These are phyloP conservation scores for Fusarium paranaense DNA, from an alignment of 2,329 filamentous ascomycete species.

Conservation along the genomic window DNA sequence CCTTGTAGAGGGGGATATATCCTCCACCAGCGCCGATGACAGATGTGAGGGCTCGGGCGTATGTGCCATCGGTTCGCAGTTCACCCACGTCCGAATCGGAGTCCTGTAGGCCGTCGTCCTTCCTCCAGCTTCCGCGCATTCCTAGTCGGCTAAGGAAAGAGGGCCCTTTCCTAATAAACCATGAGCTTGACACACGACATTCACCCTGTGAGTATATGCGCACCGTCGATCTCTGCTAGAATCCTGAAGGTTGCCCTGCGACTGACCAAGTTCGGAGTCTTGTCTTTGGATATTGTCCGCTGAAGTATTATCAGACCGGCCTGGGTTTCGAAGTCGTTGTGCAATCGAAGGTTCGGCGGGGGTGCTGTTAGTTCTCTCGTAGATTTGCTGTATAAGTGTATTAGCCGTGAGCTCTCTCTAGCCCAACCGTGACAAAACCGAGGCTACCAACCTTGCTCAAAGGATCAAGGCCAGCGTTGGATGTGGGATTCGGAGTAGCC, in stretches of 20 bases:
- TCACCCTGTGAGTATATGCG: constrained; percentile 49
- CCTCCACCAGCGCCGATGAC: constrained; percentile 74
- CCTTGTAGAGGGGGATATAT: constrained; percentile 88
- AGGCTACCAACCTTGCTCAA: constrained; percentile 50
- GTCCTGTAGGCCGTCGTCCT: constrained; percentile 68
- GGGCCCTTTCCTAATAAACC: constrained; percentile 75
- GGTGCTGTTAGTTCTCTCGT: constrained; percentile 52
- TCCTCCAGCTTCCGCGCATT: constrained; percentile 81
- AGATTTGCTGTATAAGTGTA: constrained; percentile 51
- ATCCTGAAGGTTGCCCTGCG: constrained; percentile 55
- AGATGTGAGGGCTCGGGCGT: constrained; percentile 85
- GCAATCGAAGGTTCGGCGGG: constrained; percentile 59
- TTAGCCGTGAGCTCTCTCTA: constrained; percentile 9
- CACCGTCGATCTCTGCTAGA: constrained; percentile 74
- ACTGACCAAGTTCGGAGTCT: constrained; percentile 57
- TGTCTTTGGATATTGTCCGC: constrained; percentile 55
- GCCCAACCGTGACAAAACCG: not conserved
- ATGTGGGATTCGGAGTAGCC: constrained; percentile 39
- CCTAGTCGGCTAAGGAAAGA: constrained; percentile 88
- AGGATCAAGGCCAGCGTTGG: constrained; percentile 50
- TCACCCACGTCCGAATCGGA: constrained; percentile 79
- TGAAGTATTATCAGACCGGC: constrained; percentile 64
- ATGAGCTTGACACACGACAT: constrained; percentile 18
- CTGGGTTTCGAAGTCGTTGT: constrained; percentile 64
- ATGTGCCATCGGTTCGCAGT: constrained; percentile 79